phyloP scores from a whole-genome alignment of 208 protist species.

The Leishmania braziliensis region DNA sequence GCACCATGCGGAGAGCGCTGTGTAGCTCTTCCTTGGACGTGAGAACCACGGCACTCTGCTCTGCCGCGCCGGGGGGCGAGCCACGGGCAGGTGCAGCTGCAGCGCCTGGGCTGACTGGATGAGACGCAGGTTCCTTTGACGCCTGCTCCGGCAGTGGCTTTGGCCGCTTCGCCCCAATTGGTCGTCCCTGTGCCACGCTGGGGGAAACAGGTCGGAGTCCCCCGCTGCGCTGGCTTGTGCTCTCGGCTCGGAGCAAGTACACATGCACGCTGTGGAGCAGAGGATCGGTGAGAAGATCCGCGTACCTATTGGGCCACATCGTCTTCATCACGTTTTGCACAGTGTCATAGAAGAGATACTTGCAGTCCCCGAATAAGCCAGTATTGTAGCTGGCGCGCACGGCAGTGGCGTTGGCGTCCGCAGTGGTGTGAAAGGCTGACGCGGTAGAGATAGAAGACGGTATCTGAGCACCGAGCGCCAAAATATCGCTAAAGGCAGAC shows the following conservation, averaged over 20 bases:
- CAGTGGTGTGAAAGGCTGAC: not conserved
- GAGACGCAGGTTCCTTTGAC: not conserved
- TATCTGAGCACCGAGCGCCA: slow-evolving; percentile 6
- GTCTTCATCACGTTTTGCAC: slow-evolving; percentile 19
- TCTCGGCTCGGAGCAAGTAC: slow-evolving; percentile 35
- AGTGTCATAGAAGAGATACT: slow-evolving; percentile 22
- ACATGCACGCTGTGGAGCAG: slow-evolving; percentile 33
- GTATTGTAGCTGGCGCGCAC: slow-evolving; percentile 15
- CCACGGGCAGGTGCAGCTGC: not conserved
- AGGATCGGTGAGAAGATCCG: slow-evolving; percentile 23
- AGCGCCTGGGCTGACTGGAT: not conserved
- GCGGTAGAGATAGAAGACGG: not conserved
- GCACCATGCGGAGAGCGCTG: slow-evolving; percentile 40
- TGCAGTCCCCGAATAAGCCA: slow-evolving; percentile 7
- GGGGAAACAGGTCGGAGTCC: slow-evolving; percentile 6
- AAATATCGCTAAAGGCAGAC: slow-evolving; percentile 11
- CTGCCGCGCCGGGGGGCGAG: not conserved
- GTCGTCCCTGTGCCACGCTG: not conserved
- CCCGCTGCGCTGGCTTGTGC: not conserved
- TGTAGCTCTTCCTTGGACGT: slow-evolving; percentile 35
- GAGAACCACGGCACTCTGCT: slow-evolving; percentile 17
- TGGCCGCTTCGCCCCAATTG: slow-evolving; percentile 4
- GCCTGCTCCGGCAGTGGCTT: not conserved
- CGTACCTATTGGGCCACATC: slow-evolving; percentile 10
- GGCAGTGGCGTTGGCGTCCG: not conserved